phyloP scores from a whole-genome alignment of 257 asterid genomes.

The Forsythia viridissima region DNA sequence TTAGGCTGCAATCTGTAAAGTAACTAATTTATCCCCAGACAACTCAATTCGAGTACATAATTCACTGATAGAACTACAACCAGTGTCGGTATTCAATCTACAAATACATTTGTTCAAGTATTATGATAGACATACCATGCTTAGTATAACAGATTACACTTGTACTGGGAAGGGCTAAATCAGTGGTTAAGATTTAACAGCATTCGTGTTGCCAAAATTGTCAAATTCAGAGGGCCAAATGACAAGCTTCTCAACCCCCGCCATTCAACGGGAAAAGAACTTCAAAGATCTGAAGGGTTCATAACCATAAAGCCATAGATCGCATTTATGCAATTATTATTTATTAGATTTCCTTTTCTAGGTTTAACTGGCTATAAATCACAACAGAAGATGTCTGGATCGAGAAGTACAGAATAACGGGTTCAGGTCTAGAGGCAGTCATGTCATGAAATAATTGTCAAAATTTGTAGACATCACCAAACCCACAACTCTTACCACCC shows the following conservation, averaged over 20 bases:
- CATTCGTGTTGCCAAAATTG: not conserved
- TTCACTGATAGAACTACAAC: slow-evolving; percentile 6
- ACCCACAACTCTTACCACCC: not conserved
- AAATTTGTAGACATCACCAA: not conserved
- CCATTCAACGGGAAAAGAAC: not conserved
- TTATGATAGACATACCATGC: not conserved
- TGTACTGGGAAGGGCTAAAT: not conserved
- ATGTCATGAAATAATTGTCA: not conserved
- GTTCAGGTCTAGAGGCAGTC: not conserved
- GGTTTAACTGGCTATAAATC: not conserved
- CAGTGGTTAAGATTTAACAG: not conserved
- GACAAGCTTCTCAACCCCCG: not conserved
- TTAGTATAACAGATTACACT: not conserved
- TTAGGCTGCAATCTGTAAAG: slow-evolving; percentile 1
- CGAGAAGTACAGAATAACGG: not conserved
- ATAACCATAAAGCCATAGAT: not conserved
- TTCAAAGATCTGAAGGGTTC: not conserved
- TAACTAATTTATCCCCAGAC: slow-evolving; percentile 7
- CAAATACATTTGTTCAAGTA: not conserved
- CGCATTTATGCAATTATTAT: not conserved
- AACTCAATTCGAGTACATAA: slow-evolving; percentile 9
- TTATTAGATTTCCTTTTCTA: not conserved
- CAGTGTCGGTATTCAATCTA: not conserved
- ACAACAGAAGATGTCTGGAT: not conserved
- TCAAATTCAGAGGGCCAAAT: not conserved